These are phyloP conservation scores for Cercospora berteroae DNA, from an alignment of 2,329 filamentous ascomycete species.

Conservation along the genomic window DNA sequence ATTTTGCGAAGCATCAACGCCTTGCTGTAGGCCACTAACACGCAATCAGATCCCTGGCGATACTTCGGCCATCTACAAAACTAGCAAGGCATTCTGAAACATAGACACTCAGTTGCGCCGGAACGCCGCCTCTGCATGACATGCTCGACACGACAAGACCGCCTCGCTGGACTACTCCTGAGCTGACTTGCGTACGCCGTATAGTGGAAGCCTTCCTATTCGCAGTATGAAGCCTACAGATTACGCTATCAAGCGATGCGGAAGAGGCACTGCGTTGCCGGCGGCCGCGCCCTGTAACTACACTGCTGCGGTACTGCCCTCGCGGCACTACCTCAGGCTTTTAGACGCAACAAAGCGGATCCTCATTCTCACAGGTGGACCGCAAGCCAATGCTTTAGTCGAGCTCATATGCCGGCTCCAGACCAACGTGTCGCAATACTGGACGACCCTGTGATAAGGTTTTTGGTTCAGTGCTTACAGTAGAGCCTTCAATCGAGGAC, in stretches of 20 bases:
- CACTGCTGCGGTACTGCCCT: not conserved
- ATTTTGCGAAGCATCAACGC: not conserved
- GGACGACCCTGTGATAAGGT: not conserved
- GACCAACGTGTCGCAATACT: not conserved
- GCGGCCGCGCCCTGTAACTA: not conserved
- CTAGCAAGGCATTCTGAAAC: constrained; percentile 6
- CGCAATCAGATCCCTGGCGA: constrained; percentile 6
- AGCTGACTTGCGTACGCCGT: constrained; percentile 1
- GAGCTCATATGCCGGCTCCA: constrained; percentile 4
- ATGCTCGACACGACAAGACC: not conserved
- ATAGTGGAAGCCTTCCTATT: not conserved
- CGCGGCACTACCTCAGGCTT: not conserved
- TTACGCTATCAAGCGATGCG: not conserved
- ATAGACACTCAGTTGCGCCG: constrained; percentile 4
- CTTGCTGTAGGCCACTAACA: not conserved
- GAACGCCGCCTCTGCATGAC: constrained; percentile 4
- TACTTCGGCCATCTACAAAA: constrained; percentile 1
- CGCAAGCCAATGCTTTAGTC: not conserved
- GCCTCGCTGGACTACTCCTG: not conserved
- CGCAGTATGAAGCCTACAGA: not conserved
- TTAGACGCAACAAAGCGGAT: not conserved
- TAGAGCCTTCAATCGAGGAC: not conserved
- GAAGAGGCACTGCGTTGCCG: not conserved
- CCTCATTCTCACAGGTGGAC: not conserved
- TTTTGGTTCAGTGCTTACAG: not conserved